phyloP scores from a whole-genome alignment of 2,329 filamentous ascomycete genomes.

The Botrytis galanthina region DNA sequence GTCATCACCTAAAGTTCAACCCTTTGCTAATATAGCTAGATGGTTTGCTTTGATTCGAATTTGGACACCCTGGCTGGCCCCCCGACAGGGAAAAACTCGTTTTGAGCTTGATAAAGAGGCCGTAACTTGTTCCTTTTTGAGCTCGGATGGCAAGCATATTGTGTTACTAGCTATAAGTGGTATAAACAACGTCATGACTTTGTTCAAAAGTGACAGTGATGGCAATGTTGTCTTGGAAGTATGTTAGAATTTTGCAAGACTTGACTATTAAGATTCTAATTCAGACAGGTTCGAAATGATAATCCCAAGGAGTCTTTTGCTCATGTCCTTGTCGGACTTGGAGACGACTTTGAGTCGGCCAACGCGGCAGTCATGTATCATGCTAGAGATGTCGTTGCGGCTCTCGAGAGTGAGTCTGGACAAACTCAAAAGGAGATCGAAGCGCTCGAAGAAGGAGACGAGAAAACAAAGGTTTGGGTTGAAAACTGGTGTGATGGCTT shows the following conservation, averaged over 20 bases:
- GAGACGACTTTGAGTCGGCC: conserved; percentile 70
- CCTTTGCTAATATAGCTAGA: conserved; percentile 41
- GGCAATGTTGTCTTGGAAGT: conserved; percentile 68
- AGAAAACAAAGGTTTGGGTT: conserved; percentile 58
- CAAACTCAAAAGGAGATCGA: conserved; percentile 48
- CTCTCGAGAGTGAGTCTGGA: conserved; percentile 44
- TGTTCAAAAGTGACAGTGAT: conserved; percentile 63
- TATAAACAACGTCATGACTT: conserved; percentile 64
- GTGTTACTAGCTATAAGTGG: conserved; percentile 79
- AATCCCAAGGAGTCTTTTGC: conserved; percentile 52
- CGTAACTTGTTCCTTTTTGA: conserved; percentile 74
- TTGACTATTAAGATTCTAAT: not conserved
- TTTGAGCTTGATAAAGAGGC: conserved; percentile 75
- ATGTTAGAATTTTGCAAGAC: conserved; percentile 25
- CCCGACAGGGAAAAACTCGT: conserved; percentile 70
- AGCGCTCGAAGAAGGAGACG: conserved; percentile 47
- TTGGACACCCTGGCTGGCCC: conserved; percentile 82
- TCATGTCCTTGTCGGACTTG: conserved; percentile 67
- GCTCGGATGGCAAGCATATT: conserved; percentile 67
- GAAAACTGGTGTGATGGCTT: conserved; percentile 91
- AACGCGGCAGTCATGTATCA: conserved; percentile 84
- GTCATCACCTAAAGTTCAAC: not conserved
- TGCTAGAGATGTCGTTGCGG: conserved; percentile 63
- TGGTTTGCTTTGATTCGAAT: conserved; percentile 82
- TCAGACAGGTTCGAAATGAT: conserved; percentile 63